These are phyloP conservation scores for Nitzschia palea DNA, from an alignment of 108 stramenopile species.

Conservation along the genomic window DNA sequence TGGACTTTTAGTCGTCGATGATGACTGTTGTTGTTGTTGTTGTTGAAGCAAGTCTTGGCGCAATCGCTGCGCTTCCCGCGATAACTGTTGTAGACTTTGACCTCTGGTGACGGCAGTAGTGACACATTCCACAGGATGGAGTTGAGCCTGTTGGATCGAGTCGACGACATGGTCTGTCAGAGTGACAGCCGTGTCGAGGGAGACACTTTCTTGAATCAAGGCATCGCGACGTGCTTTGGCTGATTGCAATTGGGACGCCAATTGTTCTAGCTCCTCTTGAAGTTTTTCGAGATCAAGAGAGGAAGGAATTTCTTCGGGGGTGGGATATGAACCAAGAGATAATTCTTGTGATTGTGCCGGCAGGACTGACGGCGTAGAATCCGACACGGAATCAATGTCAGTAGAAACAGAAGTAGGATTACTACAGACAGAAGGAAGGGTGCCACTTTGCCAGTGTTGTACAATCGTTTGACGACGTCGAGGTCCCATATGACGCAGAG, in stretches of 20 bases:
- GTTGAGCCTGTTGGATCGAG: not conserved
- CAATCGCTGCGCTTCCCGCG: not conserved
- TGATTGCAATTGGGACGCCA: constrained; percentile 1
- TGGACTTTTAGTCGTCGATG: not conserved
- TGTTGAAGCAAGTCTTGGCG: not conserved
- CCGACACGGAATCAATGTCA: not conserved
- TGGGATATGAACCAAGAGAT: not conserved
- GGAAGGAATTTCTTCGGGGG: constrained; percentile 25
- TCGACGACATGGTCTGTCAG: not conserved
- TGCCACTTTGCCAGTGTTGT: no score
- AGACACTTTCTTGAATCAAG: constrained; percentile 1
- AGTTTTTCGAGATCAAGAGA: not conserved
- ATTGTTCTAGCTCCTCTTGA: constrained; percentile 9
- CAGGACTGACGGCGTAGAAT: not conserved
- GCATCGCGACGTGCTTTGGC: constrained; percentile 4
- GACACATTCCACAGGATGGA: not conserved
- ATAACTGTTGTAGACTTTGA: not conserved
- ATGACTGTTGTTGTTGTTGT: not conserved
- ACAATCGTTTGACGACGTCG: constrained; percentile 50
- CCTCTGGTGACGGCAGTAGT: not conserved
- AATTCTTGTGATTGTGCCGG: no score
- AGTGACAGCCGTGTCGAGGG: constrained; percentile 1
- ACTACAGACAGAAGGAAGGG: no score
- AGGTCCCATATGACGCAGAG: constrained; percentile 44
- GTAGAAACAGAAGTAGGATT: not conserved